Percentiles rank a stretch among this genome's conserved stretches.
Evolutionary conservation across 1,139 yeast species (phyloP).

Genomic region (Debaryomyces psychrophilus): DNA sequence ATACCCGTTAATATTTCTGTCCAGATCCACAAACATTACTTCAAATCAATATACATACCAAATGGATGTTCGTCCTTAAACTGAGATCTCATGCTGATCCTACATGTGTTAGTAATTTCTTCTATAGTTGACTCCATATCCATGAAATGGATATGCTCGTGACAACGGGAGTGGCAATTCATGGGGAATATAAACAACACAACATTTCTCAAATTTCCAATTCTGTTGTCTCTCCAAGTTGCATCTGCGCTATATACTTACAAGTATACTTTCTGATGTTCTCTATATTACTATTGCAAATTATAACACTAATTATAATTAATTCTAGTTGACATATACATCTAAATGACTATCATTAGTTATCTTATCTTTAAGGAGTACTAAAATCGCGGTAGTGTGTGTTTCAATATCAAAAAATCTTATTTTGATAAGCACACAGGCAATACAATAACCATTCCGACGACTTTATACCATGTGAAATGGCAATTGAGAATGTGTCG

Average conservation of each 20-base stretch:
- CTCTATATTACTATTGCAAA: neutral
- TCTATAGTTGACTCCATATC: neutral
- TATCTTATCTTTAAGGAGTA: constrained; percentile 9
- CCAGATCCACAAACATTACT: constrained; percentile 15
- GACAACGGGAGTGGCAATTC: constrained; percentile 7
- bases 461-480: neutral
- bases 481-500: neutral
- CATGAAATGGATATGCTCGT: neutral
- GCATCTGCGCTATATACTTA: neutral
- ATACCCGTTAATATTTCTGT: constrained; percentile 24
- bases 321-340: neutral
- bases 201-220: neutral
- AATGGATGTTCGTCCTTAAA: constrained; percentile 91
- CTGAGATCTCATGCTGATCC: constrained; percentile 71
- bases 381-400: constrained; percentile 4
- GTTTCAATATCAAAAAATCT: neutral
- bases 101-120: constrained; percentile 5
- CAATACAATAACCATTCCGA: neutral
- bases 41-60: constrained; percentile 51
- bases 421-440: constrained; percentile 4
- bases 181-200: constrained; percentile 1
- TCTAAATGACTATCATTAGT: constrained; percentile 10
- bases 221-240: neutral
- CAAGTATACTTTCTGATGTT: neutral
- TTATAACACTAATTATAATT: neutral